Conservation (phyloP, 768 basidiomycete species). For the Pleurotus eryngii region DNA sequence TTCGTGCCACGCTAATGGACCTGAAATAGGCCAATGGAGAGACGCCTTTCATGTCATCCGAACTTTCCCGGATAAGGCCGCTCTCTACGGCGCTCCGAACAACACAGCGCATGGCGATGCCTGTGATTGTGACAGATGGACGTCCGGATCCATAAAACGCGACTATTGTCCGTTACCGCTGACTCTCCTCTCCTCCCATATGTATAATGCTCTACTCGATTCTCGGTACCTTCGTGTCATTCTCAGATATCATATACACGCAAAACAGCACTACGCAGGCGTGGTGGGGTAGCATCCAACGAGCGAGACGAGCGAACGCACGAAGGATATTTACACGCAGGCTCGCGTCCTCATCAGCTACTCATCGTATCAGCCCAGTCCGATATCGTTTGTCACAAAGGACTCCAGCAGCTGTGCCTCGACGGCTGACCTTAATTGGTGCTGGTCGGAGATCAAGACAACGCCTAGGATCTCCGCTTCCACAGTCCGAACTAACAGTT, state of each 20-base stretch:
- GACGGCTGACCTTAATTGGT: background rate
- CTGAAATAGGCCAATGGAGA: background rate
- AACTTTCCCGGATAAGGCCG: background rate
- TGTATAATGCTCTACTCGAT: constrained; percentile 2
- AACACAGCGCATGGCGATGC: background rate
- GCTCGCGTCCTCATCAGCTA: background rate
- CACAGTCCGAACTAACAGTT: background rate
- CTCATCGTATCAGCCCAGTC: background rate
- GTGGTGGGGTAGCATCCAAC: constrained; percentile 7
- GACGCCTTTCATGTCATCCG: background rate
- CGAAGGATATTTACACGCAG: background rate
- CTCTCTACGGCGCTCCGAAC: background rate
- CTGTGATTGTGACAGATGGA: background rate
- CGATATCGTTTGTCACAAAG: background rate
- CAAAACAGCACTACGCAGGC: constrained; percentile 8
- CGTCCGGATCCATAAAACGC: background rate
- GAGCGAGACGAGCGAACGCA: background rate
- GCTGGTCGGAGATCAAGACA: background rate
- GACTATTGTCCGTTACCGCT: background rate
- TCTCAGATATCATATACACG: constrained; percentile 6
- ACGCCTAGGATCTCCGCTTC: background rate
- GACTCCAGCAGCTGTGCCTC: background rate
- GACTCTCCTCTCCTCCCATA: background rate
- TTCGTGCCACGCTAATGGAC: background rate
- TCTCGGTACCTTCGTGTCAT: constrained; percentile 6